These are phyloP conservation scores for Clonostachys chloroleuca DNA, from an alignment of 2,329 filamentous ascomycete species.

Conservation along the genomic window DNA sequence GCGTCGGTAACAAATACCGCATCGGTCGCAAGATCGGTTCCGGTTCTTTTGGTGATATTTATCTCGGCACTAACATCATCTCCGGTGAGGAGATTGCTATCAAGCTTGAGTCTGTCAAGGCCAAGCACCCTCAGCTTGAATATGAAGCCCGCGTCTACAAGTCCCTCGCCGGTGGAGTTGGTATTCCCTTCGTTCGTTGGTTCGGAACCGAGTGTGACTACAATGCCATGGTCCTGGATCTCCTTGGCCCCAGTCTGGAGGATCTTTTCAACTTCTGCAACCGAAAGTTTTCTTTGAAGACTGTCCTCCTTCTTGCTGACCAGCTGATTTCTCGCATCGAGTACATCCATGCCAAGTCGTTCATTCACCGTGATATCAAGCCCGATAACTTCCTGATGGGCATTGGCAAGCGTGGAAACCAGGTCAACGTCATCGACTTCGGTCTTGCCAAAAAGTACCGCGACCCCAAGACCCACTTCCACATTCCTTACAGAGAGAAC, in stretches of 20 bases:
- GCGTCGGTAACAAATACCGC: conserved; percentile 99
- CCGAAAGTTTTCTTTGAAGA: conserved; percentile 99
- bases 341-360: conserved; percentile 99
- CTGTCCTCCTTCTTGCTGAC: conserved; percentile 90
- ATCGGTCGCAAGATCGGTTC: conserved; percentile 99
- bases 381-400: conserved; percentile 99
- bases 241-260: conserved; percentile 91
- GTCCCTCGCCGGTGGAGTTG: conserved; percentile 89
- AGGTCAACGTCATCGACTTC: conserved; percentile 99
- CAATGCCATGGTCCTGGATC: conserved; percentile 98
- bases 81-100: conserved; percentile 99
- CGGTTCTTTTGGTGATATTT: conserved; percentile 97
- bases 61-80: conserved; percentile 98
- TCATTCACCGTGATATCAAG: conserved; percentile 99
- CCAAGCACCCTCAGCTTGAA: conserved; percentile 97
- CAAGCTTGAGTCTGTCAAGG: conserved; percentile 99
- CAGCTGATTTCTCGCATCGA: conserved; percentile 99
- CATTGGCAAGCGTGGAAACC: conserved; percentile 97
- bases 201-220: conserved; percentile 99
- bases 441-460: conserved; percentile 99
- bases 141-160: conserved; percentile 96
- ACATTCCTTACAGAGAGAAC: conserved; percentile 99
- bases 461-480: conserved; percentile 99
- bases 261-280: conserved; percentile 99
- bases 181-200: conserved; percentile 98